phyloP scores from a whole-genome alignment of 495 filamentous ascomycete genomes.

The Aspergillus sparsus region DNA sequence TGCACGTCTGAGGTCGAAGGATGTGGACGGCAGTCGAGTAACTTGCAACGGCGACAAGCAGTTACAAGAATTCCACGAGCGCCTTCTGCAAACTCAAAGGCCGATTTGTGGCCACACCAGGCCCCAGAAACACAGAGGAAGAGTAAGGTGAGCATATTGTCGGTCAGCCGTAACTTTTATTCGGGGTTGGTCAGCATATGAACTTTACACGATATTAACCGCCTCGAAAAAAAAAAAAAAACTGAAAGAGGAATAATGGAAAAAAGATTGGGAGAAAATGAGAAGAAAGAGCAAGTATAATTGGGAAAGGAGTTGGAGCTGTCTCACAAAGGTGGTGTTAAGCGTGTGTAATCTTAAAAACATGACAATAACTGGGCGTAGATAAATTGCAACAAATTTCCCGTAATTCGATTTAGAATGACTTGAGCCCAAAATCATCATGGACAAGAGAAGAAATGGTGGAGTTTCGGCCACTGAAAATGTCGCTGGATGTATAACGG shows the following conservation, averaged over 20 bases:
- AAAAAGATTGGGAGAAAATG: background rate
- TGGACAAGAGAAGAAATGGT: slow-evolving; percentile 7
- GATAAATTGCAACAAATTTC: background rate
- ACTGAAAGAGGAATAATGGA: background rate
- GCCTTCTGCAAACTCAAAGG: slow-evolving; percentile 7
- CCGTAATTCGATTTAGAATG: background rate
- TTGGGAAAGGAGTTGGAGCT: too few relatives aligned
- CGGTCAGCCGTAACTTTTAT: background rate
- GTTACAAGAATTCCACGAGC: slow-evolving; percentile 9
- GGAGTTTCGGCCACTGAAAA: background rate
- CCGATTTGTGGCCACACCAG: slow-evolving; percentile 5
- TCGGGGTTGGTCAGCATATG: background rate
- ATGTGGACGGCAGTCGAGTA: slow-evolving; percentile 5
- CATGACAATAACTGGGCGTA: background rate
- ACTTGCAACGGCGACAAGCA: slow-evolving; percentile 6
- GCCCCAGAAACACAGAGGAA: slow-evolving; percentile 6
- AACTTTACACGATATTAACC: background rate
- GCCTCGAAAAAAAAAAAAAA: background rate
- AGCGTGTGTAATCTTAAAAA: background rate
- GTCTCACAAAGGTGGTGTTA: background rate
- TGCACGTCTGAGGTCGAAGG: background rate
- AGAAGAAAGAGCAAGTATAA: too few relatives aligned
- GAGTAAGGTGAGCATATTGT: slow-evolving; percentile 5
- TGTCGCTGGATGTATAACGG: slow-evolving; percentile 2
- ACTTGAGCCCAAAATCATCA: slow-evolving; percentile 11